Percentiles rank a stretch among this genome's conserved stretches.
Conservation (phyloP, 2,329 filamentous ascomycete species). For the Fusarium paranaense region DNA sequence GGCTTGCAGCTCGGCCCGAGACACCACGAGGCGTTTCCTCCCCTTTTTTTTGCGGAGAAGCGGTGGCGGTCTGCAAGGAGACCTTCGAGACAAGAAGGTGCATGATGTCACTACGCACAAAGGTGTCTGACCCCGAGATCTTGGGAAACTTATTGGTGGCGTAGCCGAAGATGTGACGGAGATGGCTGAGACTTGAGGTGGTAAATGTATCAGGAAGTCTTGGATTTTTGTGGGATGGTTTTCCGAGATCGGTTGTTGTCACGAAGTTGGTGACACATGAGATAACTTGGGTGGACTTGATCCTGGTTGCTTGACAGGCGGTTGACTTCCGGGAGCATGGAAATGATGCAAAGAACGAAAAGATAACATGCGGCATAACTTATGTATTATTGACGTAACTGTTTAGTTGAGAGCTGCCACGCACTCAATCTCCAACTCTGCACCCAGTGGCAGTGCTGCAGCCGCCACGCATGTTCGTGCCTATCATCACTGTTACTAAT, state of each 20-base stretch:
- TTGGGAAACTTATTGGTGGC: background rate
- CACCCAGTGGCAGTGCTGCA: constrained; percentile 76
- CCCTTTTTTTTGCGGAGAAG: background rate
- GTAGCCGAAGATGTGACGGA: background rate
- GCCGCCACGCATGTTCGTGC: constrained; percentile 78
- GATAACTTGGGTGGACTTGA: background rate
- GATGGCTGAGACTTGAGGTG: background rate
- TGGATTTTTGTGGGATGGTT: background rate
- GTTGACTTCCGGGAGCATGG: background rate
- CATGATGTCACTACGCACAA: background rate
- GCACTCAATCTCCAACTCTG: constrained; percentile 78
- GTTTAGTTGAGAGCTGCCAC: constrained; percentile 3
- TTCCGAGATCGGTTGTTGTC: background rate
- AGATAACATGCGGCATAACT: background rate
- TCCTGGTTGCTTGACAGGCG: background rate
- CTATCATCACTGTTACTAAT: constrained; percentile 50
- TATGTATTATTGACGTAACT: background rate
- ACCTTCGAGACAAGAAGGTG: background rate
- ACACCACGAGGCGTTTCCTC: background rate
- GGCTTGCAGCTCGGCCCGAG: background rate
- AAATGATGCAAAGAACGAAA: background rate
- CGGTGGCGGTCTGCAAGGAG: background rate
- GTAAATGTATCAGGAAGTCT: background rate
- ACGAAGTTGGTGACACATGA: background rate
- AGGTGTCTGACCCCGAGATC: too few relatives aligned